Evolutionary conservation across 192 early-diverging fungal species (phyloP), one percentile per base, ranked within the genome.

Genomic region (Backusella parvicylindrica): DNA sequence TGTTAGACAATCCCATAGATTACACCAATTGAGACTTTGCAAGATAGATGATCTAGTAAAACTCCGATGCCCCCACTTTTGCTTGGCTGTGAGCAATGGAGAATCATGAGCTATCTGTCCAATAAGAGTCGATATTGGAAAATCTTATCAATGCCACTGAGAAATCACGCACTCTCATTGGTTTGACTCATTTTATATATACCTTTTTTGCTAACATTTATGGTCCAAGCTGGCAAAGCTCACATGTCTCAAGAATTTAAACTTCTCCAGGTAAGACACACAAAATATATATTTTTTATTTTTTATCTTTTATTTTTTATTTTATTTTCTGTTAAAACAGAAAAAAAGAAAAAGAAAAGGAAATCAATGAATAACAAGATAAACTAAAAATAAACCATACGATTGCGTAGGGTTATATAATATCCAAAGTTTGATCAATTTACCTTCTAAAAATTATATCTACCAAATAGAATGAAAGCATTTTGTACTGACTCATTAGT

Each of bases 101-200:
- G 68, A 69, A 37, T 69, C 68, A 69, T 69, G 38, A 12, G 36
- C 23, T 1, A 28, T 41, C 26, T 53, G n/a, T 6, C 68, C 68
- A 69, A 69, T 69, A 9, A 41, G 49, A 53, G 9, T 6, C 7
- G 1, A 9, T 0, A 21, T 26, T 23, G 21, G 23, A 23, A 21
- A 35, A 2, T 67, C 18, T 21, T 36, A 67, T 36, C n/a, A 53
- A 53, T 53, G 49, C 65, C 31, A 36, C 35, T n/a, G 2, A 37
- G 0, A 32, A 67, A 36, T 36, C 5, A 1, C 16, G 35, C 1
- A 6, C 21, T 26, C 21, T 43, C 11, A 69, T 69, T 69, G 68
- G 68, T 41, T 69, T 69, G 68, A 69, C 68, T 69, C 68, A 69
- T 38, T 37, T 69, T 69, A 69, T 69, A 69, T 69, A 69, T 69